Evolutionary conservation across 768 basidiomycete genomes (phyloP).

Genomic region (Termitomyces sp.): DNA sequence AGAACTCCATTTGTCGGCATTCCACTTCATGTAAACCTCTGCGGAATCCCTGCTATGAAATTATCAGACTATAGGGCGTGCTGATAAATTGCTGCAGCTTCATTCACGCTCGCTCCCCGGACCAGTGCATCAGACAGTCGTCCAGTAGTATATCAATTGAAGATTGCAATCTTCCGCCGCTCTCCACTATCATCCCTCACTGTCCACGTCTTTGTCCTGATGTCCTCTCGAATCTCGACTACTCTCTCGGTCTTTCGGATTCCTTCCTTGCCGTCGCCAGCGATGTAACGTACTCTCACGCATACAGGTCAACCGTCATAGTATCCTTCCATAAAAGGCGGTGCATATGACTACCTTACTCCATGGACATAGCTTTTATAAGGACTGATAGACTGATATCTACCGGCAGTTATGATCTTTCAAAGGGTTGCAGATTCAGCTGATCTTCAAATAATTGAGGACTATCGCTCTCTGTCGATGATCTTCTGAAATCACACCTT

Average conservation of each 20-base stretch:
- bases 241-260: neutral
- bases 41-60: neutral
- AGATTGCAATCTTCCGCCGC: neutral
- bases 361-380: conserved; percentile 25
- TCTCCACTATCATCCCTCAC: neutral
- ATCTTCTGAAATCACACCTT: conserved; percentile 18
- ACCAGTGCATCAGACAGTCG: neutral
- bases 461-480: conserved; percentile 23
- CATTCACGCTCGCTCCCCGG: neutral
- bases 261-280: neutral
- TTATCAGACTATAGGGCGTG: neutral
- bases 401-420: conserved; percentile 16
- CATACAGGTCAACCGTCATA: neutral
- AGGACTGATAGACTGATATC: neutral
- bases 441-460: conserved; percentile 13
- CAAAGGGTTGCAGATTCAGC: conserved; percentile 17
- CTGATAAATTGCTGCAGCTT: neutral
- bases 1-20: neutral
- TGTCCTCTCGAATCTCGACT: neutral
- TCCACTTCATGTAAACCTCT: neutral
- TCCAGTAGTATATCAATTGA: neutral
- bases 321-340: neutral
- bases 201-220: neutral
- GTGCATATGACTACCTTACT: conserved; percentile 7
- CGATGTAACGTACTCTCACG: neutral